Evolutionary conservation across 1,139 yeast genomes (phyloP).

Genomic region (Pneumocystis sp.): DNA sequence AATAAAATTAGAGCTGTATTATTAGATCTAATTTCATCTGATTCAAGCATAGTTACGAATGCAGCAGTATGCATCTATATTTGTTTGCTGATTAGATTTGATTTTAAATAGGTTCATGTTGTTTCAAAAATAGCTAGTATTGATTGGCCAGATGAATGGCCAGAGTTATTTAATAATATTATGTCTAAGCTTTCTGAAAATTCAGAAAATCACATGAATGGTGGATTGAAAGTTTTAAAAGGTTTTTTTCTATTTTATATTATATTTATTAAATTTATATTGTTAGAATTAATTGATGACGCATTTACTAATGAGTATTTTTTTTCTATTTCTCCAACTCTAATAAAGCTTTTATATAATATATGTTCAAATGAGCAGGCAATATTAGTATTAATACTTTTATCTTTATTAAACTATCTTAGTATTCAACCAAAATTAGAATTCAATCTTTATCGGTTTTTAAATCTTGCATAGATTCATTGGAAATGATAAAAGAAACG

Average conservation of each 20-base stretch:
- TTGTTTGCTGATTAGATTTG: not conserved
- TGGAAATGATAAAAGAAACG: constrained; percentile 12
- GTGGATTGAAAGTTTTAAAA: constrained; percentile 10
- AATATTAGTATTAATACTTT: not conserved
- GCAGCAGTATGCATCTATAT: constrained; percentile 4
- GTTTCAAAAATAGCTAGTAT: constrained; percentile 10
- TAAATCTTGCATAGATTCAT: constrained; percentile 11
- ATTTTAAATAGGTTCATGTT: constrained; percentile 4
- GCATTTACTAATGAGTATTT: constrained; percentile 12
- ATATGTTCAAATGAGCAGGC: constrained; percentile 2
- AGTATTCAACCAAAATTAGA: not conserved
- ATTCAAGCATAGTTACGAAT: not conserved
- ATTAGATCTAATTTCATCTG: not conserved
- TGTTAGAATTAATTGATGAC: constrained; percentile 11
- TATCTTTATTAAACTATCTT: not conserved
- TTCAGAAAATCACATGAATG: constrained; percentile 5
- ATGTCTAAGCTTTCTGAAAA: constrained; percentile 4
- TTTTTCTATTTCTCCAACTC: constrained; percentile 8
- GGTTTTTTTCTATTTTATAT: constrained; percentile 2
- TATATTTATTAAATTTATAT: not conserved
- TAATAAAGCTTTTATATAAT: constrained; percentile 4
- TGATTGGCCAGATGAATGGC: constrained; percentile 15
- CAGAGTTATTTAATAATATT: constrained; percentile 9
- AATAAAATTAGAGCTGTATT: constrained; percentile 6
- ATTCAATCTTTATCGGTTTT: constrained; percentile 9